Percentiles rank a stretch among this genome's conserved stretches.
phyloP scores from a whole-genome alignment of 306 rosid genomes.

The Rosa persica region DNA sequence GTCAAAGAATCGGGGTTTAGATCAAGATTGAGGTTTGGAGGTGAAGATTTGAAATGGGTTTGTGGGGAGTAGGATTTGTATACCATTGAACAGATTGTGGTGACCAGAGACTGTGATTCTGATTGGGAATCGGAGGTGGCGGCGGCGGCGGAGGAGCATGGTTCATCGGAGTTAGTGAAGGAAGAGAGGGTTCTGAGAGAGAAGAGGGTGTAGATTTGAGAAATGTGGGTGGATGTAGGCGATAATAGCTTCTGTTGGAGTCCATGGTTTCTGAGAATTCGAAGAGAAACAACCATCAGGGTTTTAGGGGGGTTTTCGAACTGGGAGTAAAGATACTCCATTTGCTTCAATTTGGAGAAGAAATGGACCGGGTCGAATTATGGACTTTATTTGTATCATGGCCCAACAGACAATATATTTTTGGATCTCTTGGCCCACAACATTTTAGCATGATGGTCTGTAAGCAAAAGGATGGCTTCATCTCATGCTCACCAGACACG shows the following conservation, averaged over 20 bases:
- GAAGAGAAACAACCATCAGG: constrained; percentile 43
- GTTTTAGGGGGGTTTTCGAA: constrained; percentile 6
- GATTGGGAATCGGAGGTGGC: constrained; percentile 24
- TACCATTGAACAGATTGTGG: constrained; percentile 54
- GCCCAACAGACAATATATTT: neutral
- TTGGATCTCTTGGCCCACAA: neutral
- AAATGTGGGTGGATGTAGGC: constrained; percentile 6
- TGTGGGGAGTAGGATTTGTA: constrained; percentile 53
- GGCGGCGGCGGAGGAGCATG: constrained; percentile 6
- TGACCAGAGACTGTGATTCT: constrained; percentile 43
- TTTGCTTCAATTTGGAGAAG: neutral
- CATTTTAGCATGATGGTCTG: neutral
- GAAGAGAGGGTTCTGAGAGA: constrained; percentile 30
- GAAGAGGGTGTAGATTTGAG: constrained; percentile 19
- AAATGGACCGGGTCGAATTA: neutral
- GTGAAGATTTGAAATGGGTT: constrained; percentile 35
- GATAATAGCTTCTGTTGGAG: constrained; percentile 31
- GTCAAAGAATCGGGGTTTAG: constrained; percentile 50
- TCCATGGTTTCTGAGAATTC: constrained; percentile 44
- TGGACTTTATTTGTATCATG: neutral
- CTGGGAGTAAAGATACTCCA: no score
- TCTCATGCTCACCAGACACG: neutral
- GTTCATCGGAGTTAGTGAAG: neutral
- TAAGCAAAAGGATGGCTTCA: neutral
- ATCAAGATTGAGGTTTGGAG: constrained; percentile 51